phyloP scores from a whole-genome alignment of 345 rosid species.

The Boechera divaricarpa region DNA sequence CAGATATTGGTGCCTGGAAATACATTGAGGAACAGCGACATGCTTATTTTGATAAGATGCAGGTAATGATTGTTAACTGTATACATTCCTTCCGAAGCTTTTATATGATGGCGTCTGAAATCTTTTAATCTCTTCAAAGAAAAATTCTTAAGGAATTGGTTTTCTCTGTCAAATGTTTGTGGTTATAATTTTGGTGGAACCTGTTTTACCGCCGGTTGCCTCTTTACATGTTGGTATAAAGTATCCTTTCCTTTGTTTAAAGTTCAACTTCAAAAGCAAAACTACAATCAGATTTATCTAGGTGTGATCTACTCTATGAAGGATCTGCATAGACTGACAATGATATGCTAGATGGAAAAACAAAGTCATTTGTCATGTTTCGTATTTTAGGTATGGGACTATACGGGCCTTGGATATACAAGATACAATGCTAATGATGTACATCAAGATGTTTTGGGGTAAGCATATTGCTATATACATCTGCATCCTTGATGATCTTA shows the following conservation, averaged over 20 bases:
- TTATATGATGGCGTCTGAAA: conserved; percentile 8
- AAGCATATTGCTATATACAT: conserved; percentile 37
- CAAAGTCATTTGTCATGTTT: conserved; percentile 1
- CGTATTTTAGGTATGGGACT: conserved; percentile 85
- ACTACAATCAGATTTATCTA: conserved; percentile 10
- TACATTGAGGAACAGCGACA: conserved; percentile 77
- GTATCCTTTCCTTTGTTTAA: not conserved
- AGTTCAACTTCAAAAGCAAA: not conserved
- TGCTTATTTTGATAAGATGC: conserved; percentile 95
- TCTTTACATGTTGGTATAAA: not conserved
- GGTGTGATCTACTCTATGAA: not conserved
- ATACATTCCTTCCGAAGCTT: conserved; percentile 23
- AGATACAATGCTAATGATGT: conserved; percentile 81
- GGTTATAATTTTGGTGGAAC: not conserved
- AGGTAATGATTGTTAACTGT: conserved; percentile 49
- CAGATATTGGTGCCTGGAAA: conserved; percentile 94
- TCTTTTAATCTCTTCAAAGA: not conserved
- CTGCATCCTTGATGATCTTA: conserved; percentile 17
- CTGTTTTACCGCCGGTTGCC: not conserved
- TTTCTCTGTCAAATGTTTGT: conserved; percentile 9
- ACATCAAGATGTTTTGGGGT: conserved; percentile 80
- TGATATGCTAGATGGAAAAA: conserved; percentile 10
- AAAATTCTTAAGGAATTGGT: not conserved
- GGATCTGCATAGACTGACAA: not conserved
- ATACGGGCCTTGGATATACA: conserved; percentile 91